phyloP scores from a whole-genome alignment of 1,139 yeast genomes.

The Geotrichum europaeum region DNA sequence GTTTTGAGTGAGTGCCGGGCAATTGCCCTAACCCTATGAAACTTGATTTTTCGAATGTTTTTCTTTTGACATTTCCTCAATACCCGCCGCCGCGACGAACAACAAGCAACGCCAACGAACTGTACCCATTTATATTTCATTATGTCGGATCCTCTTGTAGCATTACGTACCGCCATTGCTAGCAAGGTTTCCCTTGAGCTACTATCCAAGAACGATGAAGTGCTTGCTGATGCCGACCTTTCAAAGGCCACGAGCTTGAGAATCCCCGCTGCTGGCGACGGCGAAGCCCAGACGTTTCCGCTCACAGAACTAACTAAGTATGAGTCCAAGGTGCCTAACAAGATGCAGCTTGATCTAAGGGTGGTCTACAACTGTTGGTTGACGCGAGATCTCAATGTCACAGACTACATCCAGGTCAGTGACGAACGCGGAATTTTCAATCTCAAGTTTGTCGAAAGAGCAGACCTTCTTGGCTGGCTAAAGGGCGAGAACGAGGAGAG shows the following conservation, averaged over 20 bases:
- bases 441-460: conserved; percentile 78
- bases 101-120: neutral
- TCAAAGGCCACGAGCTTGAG: conserved; percentile 16
- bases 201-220: conserved; percentile 19
- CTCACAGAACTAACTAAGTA: conserved; percentile 12
- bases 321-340: conserved; percentile 7
- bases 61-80: neutral
- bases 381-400: conserved; percentile 64
- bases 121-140: neutral
- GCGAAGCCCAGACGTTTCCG: conserved; percentile 2
- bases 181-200: conserved; percentile 22
- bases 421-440: conserved; percentile 58
- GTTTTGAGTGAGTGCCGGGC: neutral
- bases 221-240: conserved; percentile 1
- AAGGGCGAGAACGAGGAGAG: conserved; percentile 59
- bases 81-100: neutral
- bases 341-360: conserved; percentile 5
- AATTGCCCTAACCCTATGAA: neutral
- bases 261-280: conserved; percentile 1
- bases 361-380: conserved; percentile 79
- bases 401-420: conserved; percentile 77
- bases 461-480: conserved; percentile 78
- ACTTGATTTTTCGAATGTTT: neutral
- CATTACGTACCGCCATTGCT: conserved; percentile 27
- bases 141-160: conserved; percentile 25